A percentile compares a stretch with the other conserved stretches of the same genome.
phyloP scores from a whole-genome alignment of 345 rosid species.

The Salix arbutifolia region DNA sequence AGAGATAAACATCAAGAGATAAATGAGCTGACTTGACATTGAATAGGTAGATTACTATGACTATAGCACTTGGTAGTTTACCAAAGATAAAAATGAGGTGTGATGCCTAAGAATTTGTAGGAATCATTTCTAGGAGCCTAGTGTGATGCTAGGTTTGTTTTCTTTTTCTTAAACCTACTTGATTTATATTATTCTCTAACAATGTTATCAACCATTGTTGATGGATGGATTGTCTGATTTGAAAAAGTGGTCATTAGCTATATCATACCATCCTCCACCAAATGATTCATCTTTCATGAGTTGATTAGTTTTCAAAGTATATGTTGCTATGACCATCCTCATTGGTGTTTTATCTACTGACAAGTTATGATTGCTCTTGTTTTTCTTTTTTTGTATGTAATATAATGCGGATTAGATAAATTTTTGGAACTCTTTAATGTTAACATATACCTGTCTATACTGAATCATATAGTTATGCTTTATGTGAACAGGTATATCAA shows the following conservation, averaged over 20 bases:
- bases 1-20: background rate
- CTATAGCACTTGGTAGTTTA: too few relatives aligned
- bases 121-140: background rate
- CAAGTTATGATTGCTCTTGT: background rate
- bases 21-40: too few relatives aligned
- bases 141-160: background rate
- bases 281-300: background rate
- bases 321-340: background rate
- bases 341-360: background rate
- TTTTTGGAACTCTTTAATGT: background rate
- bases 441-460: background rate
- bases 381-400: background rate
- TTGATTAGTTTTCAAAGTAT: background rate
- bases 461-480: background rate
- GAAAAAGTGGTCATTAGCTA: background rate
- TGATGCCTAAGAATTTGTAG: background rate
- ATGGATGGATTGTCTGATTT: background rate
- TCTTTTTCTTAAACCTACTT: background rate
- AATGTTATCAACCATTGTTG: background rate
- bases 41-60: too few relatives aligned
- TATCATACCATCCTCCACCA: background rate
- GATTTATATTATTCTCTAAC: background rate
- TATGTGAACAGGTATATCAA: constrained; percentile 64
- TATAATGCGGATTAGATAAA: background rate
- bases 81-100: background rate